phyloP scores from a whole-genome alignment of 257 asterid species.

The Solanum gandarillasii region DNA sequence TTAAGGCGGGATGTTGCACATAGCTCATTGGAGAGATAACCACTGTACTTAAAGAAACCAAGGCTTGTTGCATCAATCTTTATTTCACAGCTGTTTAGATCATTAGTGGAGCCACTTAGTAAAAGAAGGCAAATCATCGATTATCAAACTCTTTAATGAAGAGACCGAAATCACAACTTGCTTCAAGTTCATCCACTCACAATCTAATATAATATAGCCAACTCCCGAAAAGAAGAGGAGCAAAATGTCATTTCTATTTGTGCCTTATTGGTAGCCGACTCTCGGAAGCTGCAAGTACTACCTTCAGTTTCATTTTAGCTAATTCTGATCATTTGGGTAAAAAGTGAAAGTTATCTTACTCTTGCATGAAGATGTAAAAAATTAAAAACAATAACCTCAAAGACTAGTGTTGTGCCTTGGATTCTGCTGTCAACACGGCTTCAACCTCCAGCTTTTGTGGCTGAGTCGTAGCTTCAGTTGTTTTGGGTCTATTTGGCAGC shows the following conservation, averaged over 20 bases:
- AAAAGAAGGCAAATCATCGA: slow-evolving; percentile 16
- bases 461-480: background rate
- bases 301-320: background rate
- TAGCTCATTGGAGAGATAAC: slow-evolving; percentile 32
- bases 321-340: background rate
- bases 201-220: slow-evolving; percentile 9
- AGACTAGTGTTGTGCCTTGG: background rate
- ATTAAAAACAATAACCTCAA: no score
- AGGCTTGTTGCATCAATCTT: slow-evolving; percentile 33
- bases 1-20: background rate
- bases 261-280: no score
- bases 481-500: no score
- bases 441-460: background rate
- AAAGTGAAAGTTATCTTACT: no score
- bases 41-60: slow-evolving; percentile 24
- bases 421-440: background rate
- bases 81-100: slow-evolving; percentile 30
- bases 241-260: no score
- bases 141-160: no score
- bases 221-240: slow-evolving; percentile 14
- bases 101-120: slow-evolving; percentile 12
- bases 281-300: background rate
- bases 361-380: background rate
- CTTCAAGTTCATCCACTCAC: no score
- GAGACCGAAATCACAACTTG: no score